phyloP scores from a whole-genome alignment of 2,329 filamentous ascomycete genomes.

The Nothomitra cinnamomea region DNA sequence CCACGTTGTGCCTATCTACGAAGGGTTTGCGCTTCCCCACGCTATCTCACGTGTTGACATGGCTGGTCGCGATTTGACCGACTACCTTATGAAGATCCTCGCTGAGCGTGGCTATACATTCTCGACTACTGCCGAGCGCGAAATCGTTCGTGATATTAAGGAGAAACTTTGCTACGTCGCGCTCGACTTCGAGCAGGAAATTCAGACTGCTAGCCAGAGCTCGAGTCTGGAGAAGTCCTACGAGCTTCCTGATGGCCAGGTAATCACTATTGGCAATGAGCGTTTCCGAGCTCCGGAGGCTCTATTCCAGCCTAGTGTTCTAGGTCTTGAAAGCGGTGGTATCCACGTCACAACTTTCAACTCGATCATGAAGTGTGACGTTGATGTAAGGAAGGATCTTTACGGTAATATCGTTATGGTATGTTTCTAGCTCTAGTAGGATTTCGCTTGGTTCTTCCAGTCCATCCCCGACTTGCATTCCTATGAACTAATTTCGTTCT shows the following conservation, averaged over 20 bases:
- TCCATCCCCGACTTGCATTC: neutral
- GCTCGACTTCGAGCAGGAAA: slow-evolving; percentile 99
- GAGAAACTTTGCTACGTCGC: slow-evolving; percentile 99
- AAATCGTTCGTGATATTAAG: slow-evolving; percentile 99
- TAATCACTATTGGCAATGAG: slow-evolving; percentile 99
- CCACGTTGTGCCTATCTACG: slow-evolving; percentile 99
- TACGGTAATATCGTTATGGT: slow-evolving; percentile 99
- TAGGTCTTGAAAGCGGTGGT: slow-evolving; percentile 95
- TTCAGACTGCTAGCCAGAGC: slow-evolving; percentile 98
- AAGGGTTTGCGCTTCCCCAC: slow-evolving; percentile 99
- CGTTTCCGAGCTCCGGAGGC: slow-evolving; percentile 99
- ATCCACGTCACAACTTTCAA: slow-evolving; percentile 99
- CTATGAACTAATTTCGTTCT: slow-evolving; percentile 5
- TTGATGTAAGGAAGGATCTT: slow-evolving; percentile 99
- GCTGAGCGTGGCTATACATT: slow-evolving; percentile 99
- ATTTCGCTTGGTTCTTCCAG: slow-evolving; percentile 14
- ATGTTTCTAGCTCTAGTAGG: slow-evolving; percentile 77
- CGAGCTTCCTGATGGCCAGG: slow-evolving; percentile 97
- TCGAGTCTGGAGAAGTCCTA: slow-evolving; percentile 99
- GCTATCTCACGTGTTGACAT: slow-evolving; percentile 99
- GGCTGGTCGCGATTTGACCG: slow-evolving; percentile 98
- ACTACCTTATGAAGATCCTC: slow-evolving; percentile 99
- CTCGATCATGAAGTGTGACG: slow-evolving; percentile 99
- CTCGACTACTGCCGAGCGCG: slow-evolving; percentile 98
- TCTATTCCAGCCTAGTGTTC: slow-evolving; percentile 96